phyloP scores from a whole-genome alignment of 2,329 filamentous ascomycete species.

The Cytospora leucostoma region DNA sequence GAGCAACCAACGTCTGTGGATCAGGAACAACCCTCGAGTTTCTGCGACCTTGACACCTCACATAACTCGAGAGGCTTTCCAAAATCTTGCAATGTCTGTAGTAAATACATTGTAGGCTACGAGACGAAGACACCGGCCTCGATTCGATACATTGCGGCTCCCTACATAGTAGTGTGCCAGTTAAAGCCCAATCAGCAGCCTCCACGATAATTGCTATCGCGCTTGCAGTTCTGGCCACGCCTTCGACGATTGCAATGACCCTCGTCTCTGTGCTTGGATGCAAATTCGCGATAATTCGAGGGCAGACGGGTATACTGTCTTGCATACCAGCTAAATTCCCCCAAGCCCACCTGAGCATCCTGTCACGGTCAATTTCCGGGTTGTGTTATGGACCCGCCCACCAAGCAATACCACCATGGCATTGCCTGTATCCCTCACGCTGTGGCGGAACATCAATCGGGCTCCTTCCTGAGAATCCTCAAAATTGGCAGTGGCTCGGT shows the following conservation, averaged over 20 bases:
- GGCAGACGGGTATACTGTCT: not conserved
- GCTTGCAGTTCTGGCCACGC: not conserved
- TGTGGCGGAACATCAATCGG: not conserved
- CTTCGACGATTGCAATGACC: not conserved
- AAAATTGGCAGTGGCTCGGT: not conserved
- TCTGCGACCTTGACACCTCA: not conserved
- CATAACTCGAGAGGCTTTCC: not conserved
- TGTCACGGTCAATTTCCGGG: not conserved
- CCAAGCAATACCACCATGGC: conserved; percentile 8
- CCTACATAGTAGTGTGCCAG: conserved; percentile 2
- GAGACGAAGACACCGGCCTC: not conserved
- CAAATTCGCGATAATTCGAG: not conserved
- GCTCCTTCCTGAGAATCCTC: not conserved
- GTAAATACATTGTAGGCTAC: not conserved
- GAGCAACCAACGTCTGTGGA: too few species aligned
- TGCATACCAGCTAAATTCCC: not conserved
- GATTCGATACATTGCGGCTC: conserved; percentile 7
- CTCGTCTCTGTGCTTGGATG: not conserved
- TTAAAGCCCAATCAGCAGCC: not conserved
- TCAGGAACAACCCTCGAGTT: not conserved
- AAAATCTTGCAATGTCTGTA: not conserved
- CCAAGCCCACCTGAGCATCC: not conserved
- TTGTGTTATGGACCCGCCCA: not conserved
- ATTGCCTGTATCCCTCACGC: not conserved
- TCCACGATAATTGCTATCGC: conserved; percentile 2